Base-by-base conservation (phyloP, 2,329 filamentous ascomycete species). In the Cyphellophora europaea region DNA sequence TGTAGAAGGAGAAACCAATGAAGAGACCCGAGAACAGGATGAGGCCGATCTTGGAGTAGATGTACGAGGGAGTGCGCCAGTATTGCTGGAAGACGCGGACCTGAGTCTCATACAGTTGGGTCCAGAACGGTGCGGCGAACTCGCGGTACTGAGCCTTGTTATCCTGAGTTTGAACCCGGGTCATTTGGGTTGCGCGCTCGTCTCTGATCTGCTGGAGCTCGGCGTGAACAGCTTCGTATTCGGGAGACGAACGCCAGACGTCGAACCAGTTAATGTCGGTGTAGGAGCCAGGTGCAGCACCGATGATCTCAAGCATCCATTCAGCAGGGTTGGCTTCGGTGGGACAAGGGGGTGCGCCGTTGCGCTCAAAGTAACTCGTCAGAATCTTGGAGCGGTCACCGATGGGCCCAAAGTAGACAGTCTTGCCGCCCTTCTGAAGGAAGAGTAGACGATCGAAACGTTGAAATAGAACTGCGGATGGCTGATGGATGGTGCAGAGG, bases 401-500 rank as follows among this genome's bases (percentile, higher is more conserved):
- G 27, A 82, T 74, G 2, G 79, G 65, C 5, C 78, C 79, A 53
- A 82, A 82, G 49, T 83, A 83, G 1, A 82, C 75, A 0, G 76
- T 81, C 50, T 67, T 74, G 1, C 78, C 79, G 23, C 78, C 78
- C 37, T 63, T 68, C 6, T 75, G 74, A 3, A 82, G 65, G 55
- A 82, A 77, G 0, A 81, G 59, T 2, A 81, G 58, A 1, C 70
- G 68, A 41, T 81, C 77, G 35, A 81, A 95, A 39, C 85, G 81
- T 56, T 94, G 84, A 67, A 95, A 94, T 35, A 95, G 71, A 72
- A 93, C 87, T 19, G 88, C 87, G 11, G 85, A 93, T n/a, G 89
- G 89, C 59, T 96, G 89, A 57, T 96, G 89, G 42, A 95, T 95
- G 0, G 89, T 95, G 64, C 87, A 94, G n/a, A 95, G 77, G 59